Evolutionary conservation across 257 asterid species (phyloP).

Genomic region (Coffea eugenioides): DNA sequence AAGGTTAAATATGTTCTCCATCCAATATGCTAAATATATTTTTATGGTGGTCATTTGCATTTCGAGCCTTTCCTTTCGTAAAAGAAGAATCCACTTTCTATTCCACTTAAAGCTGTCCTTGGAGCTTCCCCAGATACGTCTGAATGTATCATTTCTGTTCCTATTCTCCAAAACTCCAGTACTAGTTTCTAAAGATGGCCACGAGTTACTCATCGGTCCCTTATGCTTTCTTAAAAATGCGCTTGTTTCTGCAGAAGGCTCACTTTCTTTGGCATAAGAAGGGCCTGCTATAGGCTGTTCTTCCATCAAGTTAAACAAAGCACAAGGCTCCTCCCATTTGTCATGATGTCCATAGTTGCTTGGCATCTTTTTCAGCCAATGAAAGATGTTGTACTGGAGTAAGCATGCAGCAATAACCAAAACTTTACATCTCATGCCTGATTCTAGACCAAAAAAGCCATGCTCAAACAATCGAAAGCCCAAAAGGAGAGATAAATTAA

Average conservation of each 20-base stretch:
- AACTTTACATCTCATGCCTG: constrained; percentile 86
- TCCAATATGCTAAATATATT: constrained; percentile 91
- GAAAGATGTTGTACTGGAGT: constrained; percentile 86
- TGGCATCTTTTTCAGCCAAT: constrained; percentile 78
- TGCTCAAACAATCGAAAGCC: constrained; percentile 71
- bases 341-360: constrained; percentile 45
- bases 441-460: constrained; percentile 78
- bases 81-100: constrained; percentile 55
- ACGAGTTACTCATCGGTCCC: constrained; percentile 45
- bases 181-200: constrained; percentile 46
- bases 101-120: constrained; percentile 89
- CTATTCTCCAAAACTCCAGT: constrained; percentile 28
- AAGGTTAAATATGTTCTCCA: constrained; percentile 92
- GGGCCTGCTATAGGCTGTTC: constrained; percentile 28
- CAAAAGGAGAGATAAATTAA: constrained; percentile 58
- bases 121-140: constrained; percentile 81
- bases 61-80: constrained; percentile 87
- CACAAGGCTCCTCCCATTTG: constrained; percentile 84
- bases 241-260: constrained; percentile 10
- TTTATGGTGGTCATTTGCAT: constrained; percentile 78
- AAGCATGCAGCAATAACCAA: constrained; percentile 87
- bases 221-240: constrained; percentile 36
- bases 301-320: constrained; percentile 68
- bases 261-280: constrained; percentile 32
- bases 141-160: constrained; percentile 53